phyloP scores from a whole-genome alignment of 371 early-diverging fungal species.

The Polyrhizophydium stewartii region DNA sequence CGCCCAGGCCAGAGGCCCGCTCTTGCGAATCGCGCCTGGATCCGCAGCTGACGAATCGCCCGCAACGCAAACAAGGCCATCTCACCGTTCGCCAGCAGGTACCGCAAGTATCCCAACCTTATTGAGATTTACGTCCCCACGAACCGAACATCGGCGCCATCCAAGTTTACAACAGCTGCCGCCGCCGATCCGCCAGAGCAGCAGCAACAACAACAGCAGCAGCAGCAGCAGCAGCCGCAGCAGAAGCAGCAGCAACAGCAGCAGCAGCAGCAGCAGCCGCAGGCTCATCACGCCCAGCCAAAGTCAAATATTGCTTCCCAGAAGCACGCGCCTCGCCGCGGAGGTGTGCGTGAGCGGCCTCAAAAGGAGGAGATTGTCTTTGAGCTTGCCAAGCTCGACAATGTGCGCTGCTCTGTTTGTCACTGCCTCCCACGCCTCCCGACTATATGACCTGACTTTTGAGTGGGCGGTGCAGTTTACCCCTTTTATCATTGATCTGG shows the following conservation, averaged over 20 bases:
- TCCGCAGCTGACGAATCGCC: too few species aligned
- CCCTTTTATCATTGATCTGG: constrained; percentile 13
- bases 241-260: neutral
- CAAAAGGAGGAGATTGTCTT: constrained; percentile 5
- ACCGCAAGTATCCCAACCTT: constrained; percentile 10
- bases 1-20: too few species aligned
- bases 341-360: neutral
- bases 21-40: too few species aligned
- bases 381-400: constrained; percentile 10
- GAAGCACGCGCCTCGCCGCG: neutral
- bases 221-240: neutral
- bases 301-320: too few species aligned
- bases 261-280: too few species aligned
- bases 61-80: too few species aligned
- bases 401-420: neutral
- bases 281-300: too few species aligned
- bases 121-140: constrained; percentile 16
- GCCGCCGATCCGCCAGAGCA: neutral
- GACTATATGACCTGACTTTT: neutral
- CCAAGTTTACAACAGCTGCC: neutral
- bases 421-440: too few species aligned
- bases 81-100: constrained; percentile 5
- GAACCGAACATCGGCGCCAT: neutral
- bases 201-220: neutral
- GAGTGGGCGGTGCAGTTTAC: neutral